Evolutionary conservation across 176 grass and related monocot genomes (phyloP), one percentile per base, ranked within the genome.

Genomic region (Triticum timopheevii): DNA sequence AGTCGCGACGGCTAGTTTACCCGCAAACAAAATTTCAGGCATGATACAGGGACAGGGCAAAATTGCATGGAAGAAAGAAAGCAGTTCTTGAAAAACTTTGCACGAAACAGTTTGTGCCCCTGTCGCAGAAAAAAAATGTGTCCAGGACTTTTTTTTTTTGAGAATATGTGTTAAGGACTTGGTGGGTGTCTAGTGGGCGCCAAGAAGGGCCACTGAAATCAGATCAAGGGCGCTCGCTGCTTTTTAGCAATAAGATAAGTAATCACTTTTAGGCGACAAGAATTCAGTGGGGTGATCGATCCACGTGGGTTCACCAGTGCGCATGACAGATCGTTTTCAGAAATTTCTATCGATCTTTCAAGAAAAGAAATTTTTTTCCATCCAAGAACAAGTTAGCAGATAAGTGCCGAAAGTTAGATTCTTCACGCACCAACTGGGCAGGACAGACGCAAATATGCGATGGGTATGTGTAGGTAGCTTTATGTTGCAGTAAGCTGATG

Each of bases 121-220:
- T 68, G 82, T 67, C 7, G 38, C 7, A 25, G 70, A 25, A 44
- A 5, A 11, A 66, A 31, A 3, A 13, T 13, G 65, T 3, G 31
- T 15, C 9, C 27, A 70, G 63, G 68, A 38, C 59, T 13, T 47
- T 30, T 30, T 30, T 30, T 30, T 30, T 30, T 30, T 2, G 28
- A 30, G 28, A 30, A 30, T 30, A 8, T 31, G 65, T 3, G 31
- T 15, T 9, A 36, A 70, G 73, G 68, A 38, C 59, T 13, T 73
- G n/a, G 72, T 86, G 84, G 73, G 34, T 65, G 73, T 76, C 84
- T 62, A 86, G 47, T 42, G 69, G n/a, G 65, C 13, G 28, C 59
- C 28, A 19, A 66, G 16, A 35, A 85, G 87, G 68, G 65, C 79
- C 58, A 79, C 71, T 47, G 13, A 44, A 66, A 23, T 47, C 45